Percentiles rank a stretch among this genome's conserved stretches.
These are phyloP conservation scores for Odonthalia washingtoniensis DNA, from an alignment of 31 red algal genomes.

Conservation along the genomic window DNA sequence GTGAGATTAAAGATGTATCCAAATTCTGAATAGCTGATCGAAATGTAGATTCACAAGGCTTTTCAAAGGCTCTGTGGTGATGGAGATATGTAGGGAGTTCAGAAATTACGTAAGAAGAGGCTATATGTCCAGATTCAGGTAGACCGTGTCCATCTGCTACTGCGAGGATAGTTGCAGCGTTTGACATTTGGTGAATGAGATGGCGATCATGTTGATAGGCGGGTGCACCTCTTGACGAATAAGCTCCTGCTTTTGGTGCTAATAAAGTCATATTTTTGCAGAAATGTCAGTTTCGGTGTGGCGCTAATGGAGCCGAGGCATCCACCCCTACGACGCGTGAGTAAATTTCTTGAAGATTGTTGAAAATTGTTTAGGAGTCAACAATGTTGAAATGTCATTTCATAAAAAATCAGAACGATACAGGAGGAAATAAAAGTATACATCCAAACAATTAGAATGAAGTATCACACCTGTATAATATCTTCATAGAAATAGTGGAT, in stretches of 20 bases:
- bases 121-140: slow-evolving; percentile 41
- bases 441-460: no score
- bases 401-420: no score
- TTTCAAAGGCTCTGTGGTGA: background rate
- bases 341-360: no score
- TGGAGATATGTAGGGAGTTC: slow-evolving; percentile 2
- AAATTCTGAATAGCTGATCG: slow-evolving; percentile 1
- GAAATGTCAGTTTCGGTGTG: no score
- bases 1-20: slow-evolving; percentile 8
- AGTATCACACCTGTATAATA: no score
- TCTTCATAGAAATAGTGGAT: no score
- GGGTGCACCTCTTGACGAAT: slow-evolving; percentile 40
- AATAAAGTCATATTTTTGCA: no score
- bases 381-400: no score
- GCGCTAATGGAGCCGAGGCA: no score
- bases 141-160: slow-evolving; percentile 66
- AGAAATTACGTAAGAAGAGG: slow-evolving; percentile 30
- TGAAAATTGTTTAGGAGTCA: no score
- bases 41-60: background rate
- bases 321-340: no score
- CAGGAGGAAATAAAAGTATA: no score
- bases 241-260: background rate
- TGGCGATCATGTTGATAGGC: slow-evolving; percentile 70
- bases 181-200: slow-evolving; percentile 36
- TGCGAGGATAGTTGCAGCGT: slow-evolving; percentile 27